Evolutionary conservation across 2,329 filamentous ascomycete genomes (phyloP), one percentile per base, ranked within the genome.

Genomic region (Cladosporium halotolerans): DNA sequence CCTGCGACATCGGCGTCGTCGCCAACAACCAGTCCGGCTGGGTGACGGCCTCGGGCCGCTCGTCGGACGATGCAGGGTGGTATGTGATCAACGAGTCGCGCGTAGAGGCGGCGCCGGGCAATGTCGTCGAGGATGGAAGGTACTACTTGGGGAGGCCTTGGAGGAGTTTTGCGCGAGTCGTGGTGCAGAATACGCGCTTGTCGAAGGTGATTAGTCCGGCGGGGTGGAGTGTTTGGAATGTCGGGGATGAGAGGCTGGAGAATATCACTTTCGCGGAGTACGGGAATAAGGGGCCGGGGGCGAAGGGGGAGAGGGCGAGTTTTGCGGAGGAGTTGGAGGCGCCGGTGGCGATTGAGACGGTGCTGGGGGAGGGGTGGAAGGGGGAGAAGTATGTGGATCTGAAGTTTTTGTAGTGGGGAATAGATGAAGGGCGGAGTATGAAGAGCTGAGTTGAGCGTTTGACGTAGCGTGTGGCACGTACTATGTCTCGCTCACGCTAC

Each of bases 201-300:
- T 73, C 72, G 8, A 67, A 70, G 19, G 79, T 85, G 16, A 76
- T 86, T 61, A 83, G 84, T 60, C 55, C 72, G 2, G 76, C 76
- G 0, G 83, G 83, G 0, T 86, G 83, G 82, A 65, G 60, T 2
- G 62, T 71, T 28, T 86, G 83, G 83, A 75, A 74, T 54, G 68
- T 59, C 1, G 71, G 70, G 2, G 70, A 76, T 41, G 63, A 72
- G n/a, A 72, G 74, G 34, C 82, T 79, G 1, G 72, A 70, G 33
- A 68, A 79, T 41, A 77, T 84, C 1, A 66, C 71, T 23, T 85
- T 79, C 57, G 79, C 69, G 9, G 83, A 86, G 71, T 85, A 78
- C 62, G 68, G 60, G 16, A 86, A 86, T 66, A 75, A 74, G 1
- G 83, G 83, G 1, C 63, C 70, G 32, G 83, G 43, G 7, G 72